Evolutionary conservation across 192 early-diverging fungal species (phyloP).

Genomic region (Haplosporangium gracile): DNA sequence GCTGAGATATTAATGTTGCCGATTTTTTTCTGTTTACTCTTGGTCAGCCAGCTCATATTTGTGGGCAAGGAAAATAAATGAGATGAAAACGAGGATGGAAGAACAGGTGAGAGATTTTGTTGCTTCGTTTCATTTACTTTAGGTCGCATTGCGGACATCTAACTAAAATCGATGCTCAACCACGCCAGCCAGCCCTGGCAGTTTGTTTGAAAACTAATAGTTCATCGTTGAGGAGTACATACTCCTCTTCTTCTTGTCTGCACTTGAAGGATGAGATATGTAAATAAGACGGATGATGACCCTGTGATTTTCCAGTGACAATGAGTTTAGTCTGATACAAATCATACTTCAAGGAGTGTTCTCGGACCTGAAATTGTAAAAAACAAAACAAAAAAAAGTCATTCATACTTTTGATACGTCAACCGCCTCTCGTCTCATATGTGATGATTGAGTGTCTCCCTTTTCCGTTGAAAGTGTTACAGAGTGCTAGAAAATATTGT

Average conservation of each 20-base stretch:
- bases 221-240: background rate
- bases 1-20: background rate
- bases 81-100: background rate
- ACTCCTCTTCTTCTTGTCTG: background rate
- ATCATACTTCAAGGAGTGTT: background rate
- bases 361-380: background rate
- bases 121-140: background rate
- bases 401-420: background rate
- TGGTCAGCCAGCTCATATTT: background rate
- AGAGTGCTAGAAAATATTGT: background rate
- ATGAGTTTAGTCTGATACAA: background rate
- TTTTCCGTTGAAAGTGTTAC: constrained; percentile 7
- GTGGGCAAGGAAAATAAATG: background rate
- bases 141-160: background rate
- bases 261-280: background rate
- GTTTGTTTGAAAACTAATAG: background rate
- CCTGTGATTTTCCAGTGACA: background rate
- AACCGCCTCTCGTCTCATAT: background rate
- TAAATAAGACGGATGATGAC: background rate
- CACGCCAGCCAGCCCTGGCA: background rate
- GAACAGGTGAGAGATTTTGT: background rate
- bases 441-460: constrained; percentile 9
- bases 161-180: background rate
- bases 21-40: background rate
- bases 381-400: background rate